Base-by-base conservation (phyloP, 805 yeast species). In the Candida dajiaensis region DNA sequence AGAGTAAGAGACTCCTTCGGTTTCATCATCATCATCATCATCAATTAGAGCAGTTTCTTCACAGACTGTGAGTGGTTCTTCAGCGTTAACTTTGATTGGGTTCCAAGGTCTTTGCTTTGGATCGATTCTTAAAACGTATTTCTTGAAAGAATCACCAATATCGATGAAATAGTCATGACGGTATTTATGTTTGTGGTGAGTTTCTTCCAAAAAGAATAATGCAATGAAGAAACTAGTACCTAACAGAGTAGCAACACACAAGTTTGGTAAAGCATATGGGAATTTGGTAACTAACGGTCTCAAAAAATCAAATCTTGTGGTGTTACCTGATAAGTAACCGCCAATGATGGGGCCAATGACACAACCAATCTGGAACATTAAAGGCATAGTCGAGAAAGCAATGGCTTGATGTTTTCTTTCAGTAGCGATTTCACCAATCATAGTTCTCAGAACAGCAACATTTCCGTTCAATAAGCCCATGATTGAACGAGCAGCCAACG, bases 391-490 rank as follows among this genome's bases (percentile, higher is more conserved):
- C 38, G 81, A 72, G 54, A 81, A 80, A 1, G 85, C 85, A 9
- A 79, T 46, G 10, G 84, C 82, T 58, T 81, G 85, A 56, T 81
- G 85, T 31, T 69, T 66, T 44, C 78, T 67, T 47, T 80, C 76
- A 2, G 64, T 64, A 4, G 83, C 82, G 15, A 78, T 62, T 56
- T 81, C 88, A 3, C 85, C 87, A 40, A 81, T 68, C 42, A 72
- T 63, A 0, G 87, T 81, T 58, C 87, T 65, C 28, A 81, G 57
- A n/a, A 81, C 85, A 1, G 82, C 80, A 9, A 80, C 76, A 57
- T 81, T 81, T 7, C 86, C 88, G 56, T 81, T 81, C 38, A 81
- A 62, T 2, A 74, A 62, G 0, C 88, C 88, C 65, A 77, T 73
- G 38, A 73, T 50, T 19, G 74, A 66, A 55, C 86, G 67, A 10